Evolutionary conservation across 495 filamentous ascomycete species (phyloP).

Genomic region (Hypomontagnella monticulosa): DNA sequence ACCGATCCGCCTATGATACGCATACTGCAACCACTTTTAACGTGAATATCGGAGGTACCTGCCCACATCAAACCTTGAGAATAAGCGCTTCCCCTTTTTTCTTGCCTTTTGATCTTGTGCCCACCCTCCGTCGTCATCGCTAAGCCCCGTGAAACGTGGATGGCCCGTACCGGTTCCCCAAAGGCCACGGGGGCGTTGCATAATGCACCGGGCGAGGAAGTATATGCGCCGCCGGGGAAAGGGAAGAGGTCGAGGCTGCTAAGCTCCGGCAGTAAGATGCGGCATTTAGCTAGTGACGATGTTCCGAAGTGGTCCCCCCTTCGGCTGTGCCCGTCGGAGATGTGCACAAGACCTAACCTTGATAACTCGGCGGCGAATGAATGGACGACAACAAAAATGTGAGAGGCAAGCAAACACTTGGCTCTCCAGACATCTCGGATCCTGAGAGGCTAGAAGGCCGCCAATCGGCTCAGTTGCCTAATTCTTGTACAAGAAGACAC

Average conservation of each 20-base stretch:
- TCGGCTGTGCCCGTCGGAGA: conserved; percentile 1
- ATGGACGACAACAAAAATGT: conserved; percentile 20
- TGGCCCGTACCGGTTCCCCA: background rate
- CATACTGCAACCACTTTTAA: background rate
- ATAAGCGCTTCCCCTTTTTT: conserved; percentile 3
- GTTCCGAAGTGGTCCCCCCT: background rate
- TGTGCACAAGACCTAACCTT: conserved; percentile 14
- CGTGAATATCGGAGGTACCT: background rate
- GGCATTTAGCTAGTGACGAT: conserved; percentile 16
- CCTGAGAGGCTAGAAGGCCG: conserved; percentile 8
- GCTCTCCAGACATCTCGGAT: background rate
- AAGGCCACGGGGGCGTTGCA: conserved; percentile 6
- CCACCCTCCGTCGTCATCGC: conserved; percentile 5
- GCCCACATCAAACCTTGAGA: background rate
- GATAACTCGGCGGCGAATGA: conserved; percentile 13
- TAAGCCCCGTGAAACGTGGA: conserved; percentile 8
- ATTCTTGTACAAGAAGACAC: background rate
- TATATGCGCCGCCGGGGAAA: background rate
- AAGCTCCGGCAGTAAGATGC: conserved; percentile 13
- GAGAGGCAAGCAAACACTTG: conserved; percentile 2
- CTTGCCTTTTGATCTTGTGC: background rate
- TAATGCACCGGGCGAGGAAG: background rate
- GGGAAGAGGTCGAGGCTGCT: background rate
- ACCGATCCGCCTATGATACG: conserved; percentile 4
- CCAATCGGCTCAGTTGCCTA: conserved; percentile 25